Conservation (phyloP, 257 asterid species). For the Fraxinus excelsior region DNA sequence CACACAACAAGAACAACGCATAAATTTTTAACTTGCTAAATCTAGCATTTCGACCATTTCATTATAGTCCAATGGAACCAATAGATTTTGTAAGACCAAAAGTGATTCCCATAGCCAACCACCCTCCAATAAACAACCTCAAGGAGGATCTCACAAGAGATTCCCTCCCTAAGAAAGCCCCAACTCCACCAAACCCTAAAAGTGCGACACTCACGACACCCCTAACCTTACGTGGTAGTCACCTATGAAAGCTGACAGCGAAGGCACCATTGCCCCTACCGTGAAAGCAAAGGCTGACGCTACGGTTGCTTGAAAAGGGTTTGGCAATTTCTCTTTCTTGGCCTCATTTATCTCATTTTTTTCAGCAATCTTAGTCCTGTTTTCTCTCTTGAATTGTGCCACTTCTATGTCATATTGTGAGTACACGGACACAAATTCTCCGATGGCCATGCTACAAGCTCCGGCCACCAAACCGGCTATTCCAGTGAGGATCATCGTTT, state of each 20-base stretch:
- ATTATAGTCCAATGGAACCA: constrained; percentile 31
- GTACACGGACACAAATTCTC: constrained; percentile 70
- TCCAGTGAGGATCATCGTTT: constrained; percentile 68
- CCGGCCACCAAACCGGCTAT: constrained; percentile 64
- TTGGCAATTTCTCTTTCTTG: constrained; percentile 44
- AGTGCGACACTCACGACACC: constrained; percentile 61
- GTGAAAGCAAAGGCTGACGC: constrained; percentile 67
- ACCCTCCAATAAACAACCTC: constrained; percentile 72
- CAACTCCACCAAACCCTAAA: constrained; percentile 52
- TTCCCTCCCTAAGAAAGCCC: constrained; percentile 61
- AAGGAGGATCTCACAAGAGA: constrained; percentile 42
- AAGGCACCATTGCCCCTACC: constrained; percentile 67
- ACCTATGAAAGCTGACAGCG: constrained; percentile 45
- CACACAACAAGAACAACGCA: too few relatives aligned
- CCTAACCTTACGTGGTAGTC: constrained; percentile 51
- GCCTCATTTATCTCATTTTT: constrained; percentile 1
- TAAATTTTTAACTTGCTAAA: too few relatives aligned
- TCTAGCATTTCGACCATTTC: not conserved
- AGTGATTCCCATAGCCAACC: constrained; percentile 53
- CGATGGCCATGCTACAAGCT: constrained; percentile 84
- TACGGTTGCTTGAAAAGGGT: constrained; percentile 52
- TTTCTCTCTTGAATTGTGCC: constrained; percentile 51
- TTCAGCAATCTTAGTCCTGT: not conserved
- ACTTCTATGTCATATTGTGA: constrained; percentile 65
- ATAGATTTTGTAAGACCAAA: constrained; percentile 61